Evolutionary conservation across 78 protist species (phyloP), one percentile per base, ranked within the genome.

Genomic region (Bodo saltans): DNA sequence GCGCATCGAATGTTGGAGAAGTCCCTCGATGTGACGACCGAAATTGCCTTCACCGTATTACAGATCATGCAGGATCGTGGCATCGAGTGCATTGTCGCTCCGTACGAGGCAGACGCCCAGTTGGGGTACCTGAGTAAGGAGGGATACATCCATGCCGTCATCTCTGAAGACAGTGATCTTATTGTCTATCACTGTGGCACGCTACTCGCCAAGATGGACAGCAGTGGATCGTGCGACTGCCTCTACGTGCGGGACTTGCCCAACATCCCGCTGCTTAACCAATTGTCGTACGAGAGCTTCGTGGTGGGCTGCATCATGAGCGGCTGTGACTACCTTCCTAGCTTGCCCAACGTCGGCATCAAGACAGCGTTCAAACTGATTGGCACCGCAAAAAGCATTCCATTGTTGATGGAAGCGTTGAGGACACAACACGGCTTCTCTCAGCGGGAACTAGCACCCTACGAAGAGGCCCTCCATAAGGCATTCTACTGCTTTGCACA

Each of bases 31-130:
- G 89, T 96, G 33, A 90, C 95, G 37, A 90, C 95, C 23, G 83
- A 42, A 26, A 85, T 96, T 90, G 97, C 93, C 1, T 76, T 33
- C 72, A 29, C 11, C 42, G 72, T 92, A 42, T 89, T 68, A 1
- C 85, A 90, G 88, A 83, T 12, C 3, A 87, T 95, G 8, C 72
- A 88, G 35, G 30, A 34, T 2, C 37, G 23, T 26, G 71, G 29
- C 30, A 39, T 97, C 17, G 90, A 85, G 70, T 90, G 38, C 73
- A 26, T 96, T 11, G 98, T 97, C n/a, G 98, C 99, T 2, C 99
- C 99, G 0, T 97, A 97, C 78, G 99, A 98, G 84, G 99, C 99
- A 0, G 99, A 98, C 70, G 98, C 99, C 25, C 99, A 98, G 83
- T 83, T 98, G 17, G 99, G 98, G 12, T 97, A 85, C 75, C 87